A percentile compares a stretch with the other conserved stretches of the same genome.
Evolutionary conservation across 2,329 filamentous ascomycete species (phyloP).

Genomic region (Nigrospora sphaerica): DNA sequence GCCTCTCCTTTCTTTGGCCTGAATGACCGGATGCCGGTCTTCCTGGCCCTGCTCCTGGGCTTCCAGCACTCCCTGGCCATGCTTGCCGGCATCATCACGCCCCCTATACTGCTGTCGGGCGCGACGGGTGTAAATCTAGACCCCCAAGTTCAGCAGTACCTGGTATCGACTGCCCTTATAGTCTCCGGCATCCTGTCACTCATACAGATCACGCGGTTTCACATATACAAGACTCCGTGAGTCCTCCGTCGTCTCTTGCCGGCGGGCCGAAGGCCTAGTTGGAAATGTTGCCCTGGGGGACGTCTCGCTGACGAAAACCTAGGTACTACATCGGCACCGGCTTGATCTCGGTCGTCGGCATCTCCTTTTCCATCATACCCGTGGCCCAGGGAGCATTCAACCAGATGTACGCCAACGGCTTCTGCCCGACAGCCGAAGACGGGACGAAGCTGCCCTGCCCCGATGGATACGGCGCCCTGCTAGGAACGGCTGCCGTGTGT

Average conservation of each 20-base stretch:
- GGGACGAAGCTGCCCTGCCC: slow-evolving; percentile 68
- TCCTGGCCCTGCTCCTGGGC: slow-evolving; percentile 67
- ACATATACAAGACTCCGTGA: slow-evolving; percentile 58
- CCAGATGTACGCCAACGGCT: slow-evolving; percentile 74
- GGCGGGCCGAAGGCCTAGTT: neutral
- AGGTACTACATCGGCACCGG: slow-evolving; percentile 75
- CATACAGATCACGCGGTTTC: slow-evolving; percentile 72
- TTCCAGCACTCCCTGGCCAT: slow-evolving; percentile 76
- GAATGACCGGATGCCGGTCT: slow-evolving; percentile 68
- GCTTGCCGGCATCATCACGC: slow-evolving; percentile 69
- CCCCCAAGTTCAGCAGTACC: slow-evolving; percentile 59
- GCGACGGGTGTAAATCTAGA: slow-evolving; percentile 57
- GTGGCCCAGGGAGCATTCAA: slow-evolving; percentile 64
- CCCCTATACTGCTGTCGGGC: slow-evolving; percentile 64
- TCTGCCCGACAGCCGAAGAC: slow-evolving; percentile 49
- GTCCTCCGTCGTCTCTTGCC: slow-evolving; percentile 12
- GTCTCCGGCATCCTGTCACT: slow-evolving; percentile 69
- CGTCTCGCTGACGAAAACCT: neutral
- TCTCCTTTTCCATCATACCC: slow-evolving; percentile 71
- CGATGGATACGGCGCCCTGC: slow-evolving; percentile 66
- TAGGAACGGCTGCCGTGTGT: slow-evolving; percentile 62
- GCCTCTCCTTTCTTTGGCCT: slow-evolving; percentile 80
- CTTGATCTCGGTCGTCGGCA: slow-evolving; percentile 71
- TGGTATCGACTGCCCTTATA: slow-evolving; percentile 72
- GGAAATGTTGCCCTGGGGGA: slow-evolving; percentile 1